A percentile compares a stretch with the other conserved stretches of the same genome.
Conservation (phyloP, 768 basidiomycete species). For the Rhodocollybia butyracea region DNA sequence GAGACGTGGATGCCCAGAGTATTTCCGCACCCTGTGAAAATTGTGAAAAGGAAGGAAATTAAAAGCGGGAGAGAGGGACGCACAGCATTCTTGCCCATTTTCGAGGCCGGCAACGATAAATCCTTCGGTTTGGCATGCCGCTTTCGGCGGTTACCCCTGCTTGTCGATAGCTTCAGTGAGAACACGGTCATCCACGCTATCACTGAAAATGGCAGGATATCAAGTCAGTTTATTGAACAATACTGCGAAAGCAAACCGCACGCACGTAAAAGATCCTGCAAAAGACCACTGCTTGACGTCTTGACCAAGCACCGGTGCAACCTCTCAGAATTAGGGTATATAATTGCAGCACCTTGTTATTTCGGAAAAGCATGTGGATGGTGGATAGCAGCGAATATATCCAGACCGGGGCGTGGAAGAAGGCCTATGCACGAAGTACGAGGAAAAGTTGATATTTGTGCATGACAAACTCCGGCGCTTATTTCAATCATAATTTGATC, state of each 20-base stretch:
- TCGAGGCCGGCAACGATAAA: conserved; percentile 44
- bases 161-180: conserved; percentile 30
- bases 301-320: conserved; percentile 46
- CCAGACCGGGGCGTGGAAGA: too few species aligned
- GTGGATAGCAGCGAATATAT: too few species aligned
- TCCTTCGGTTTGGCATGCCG: conserved; percentile 38
- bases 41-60: neutral
- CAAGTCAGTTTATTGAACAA: neutral
- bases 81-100: conserved; percentile 47
- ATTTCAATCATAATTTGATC: too few species aligned
- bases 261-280: conserved; percentile 64
- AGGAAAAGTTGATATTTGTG: too few species aligned
- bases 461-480: too few species aligned
- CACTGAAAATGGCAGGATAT: conserved; percentile 21
- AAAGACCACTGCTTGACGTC: conserved; percentile 53
- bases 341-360: too few species aligned
- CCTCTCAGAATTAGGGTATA: too few species aligned
- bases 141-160: conserved; percentile 45
- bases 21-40: conserved; percentile 36
- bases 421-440: too few species aligned
- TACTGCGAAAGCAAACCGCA: neutral
- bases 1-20: conserved; percentile 30
- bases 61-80: conserved; percentile 14
- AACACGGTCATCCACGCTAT: conserved; percentile 29
- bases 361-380: too few species aligned